phyloP scores from a whole-genome alignment of 176 grass and related monocot genomes.

The Carex parvula region DNA sequence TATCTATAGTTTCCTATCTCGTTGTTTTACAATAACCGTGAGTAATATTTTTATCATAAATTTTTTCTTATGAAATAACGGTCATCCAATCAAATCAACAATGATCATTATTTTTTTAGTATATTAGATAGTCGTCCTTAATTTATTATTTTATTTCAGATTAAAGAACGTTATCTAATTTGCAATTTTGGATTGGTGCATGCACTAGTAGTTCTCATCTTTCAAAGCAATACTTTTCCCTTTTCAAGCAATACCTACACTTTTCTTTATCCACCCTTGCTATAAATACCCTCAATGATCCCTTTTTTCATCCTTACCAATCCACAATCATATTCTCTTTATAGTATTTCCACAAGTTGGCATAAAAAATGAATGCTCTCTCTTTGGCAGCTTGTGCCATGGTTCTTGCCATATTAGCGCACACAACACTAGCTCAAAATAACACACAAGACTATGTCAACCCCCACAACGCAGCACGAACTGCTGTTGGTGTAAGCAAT shows the following conservation, averaged over 20 bases:
- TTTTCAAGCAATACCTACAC: neutral
- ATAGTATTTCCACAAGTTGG: neutral
- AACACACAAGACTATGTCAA: conserved; percentile 35
- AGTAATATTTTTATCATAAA: too few species aligned
- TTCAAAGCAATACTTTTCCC: neutral
- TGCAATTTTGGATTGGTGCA: neutral
- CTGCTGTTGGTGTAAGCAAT: conserved; percentile 20
- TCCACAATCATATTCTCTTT: neutral
- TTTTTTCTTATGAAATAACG: too few species aligned
- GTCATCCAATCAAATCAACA: too few species aligned
- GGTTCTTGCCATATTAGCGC: neutral
- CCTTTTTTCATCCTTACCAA: neutral
- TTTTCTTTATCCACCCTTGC: neutral
- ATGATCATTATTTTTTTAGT: too few species aligned
- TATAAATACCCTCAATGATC: neutral
- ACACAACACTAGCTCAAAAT: conserved; percentile 37
- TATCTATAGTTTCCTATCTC: too few species aligned
- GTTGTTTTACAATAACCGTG: too few species aligned
- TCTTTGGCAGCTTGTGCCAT: neutral
- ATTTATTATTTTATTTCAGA: too few species aligned
- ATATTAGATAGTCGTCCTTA: too few species aligned
- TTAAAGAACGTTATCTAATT: too few species aligned
- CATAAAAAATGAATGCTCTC: conserved; percentile 3
- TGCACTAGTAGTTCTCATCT: neutral
- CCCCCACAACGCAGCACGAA: conserved; percentile 34